Percentiles rank a stretch among this genome's conserved stretches.
phyloP scores from a whole-genome alignment of 768 basidiomycete genomes.

The Tulasnella sp. region DNA sequence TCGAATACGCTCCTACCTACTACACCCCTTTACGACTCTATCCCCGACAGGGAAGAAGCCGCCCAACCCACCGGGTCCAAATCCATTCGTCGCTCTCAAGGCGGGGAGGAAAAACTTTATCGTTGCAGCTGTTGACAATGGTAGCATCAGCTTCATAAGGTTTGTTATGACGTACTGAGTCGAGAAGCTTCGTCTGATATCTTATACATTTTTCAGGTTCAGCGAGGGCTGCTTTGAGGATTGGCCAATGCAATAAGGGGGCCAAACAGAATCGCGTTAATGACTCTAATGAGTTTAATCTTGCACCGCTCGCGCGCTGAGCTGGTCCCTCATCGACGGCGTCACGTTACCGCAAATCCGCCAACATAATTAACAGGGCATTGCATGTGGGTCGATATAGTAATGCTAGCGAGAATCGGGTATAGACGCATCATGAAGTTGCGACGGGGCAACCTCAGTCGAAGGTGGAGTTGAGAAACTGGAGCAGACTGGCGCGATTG shows the following conservation, averaged over 20 bases:
- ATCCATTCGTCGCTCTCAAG: slow-evolving; percentile 73
- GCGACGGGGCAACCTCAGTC: too few relatives aligned
- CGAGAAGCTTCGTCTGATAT: background rate
- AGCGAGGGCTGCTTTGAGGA: slow-evolving; percentile 76
- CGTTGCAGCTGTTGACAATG: slow-evolving; percentile 78
- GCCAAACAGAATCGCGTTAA: too few relatives aligned
- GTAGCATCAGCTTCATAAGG: slow-evolving; percentile 70
- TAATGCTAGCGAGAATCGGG: too few relatives aligned
- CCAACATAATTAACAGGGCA: too few relatives aligned
- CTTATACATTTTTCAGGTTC: slow-evolving; percentile 35
- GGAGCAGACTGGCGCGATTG: slow-evolving; percentile 2
- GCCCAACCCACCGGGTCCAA: slow-evolving; percentile 22
- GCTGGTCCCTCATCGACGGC: too few relatives aligned
- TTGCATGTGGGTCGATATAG: too few relatives aligned
- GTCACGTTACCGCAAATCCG: too few relatives aligned
- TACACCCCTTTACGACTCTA: slow-evolving; percentile 17
- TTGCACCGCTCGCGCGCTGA: too few relatives aligned
- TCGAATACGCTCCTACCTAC: slow-evolving; percentile 23
- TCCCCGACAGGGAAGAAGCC: background rate
- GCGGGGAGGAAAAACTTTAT: slow-evolving; percentile 73
- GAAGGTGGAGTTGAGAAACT: slow-evolving; percentile 8
- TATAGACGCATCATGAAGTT: too few relatives aligned
- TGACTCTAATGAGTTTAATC: too few relatives aligned
- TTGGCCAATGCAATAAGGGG: slow-evolving; percentile 51
- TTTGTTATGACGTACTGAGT: background rate